Evolutionary conservation across 2,329 filamentous ascomycete genomes (phyloP), one percentile per base, ranked within the genome.

Genomic region (Cladosporium sp.): DNA sequence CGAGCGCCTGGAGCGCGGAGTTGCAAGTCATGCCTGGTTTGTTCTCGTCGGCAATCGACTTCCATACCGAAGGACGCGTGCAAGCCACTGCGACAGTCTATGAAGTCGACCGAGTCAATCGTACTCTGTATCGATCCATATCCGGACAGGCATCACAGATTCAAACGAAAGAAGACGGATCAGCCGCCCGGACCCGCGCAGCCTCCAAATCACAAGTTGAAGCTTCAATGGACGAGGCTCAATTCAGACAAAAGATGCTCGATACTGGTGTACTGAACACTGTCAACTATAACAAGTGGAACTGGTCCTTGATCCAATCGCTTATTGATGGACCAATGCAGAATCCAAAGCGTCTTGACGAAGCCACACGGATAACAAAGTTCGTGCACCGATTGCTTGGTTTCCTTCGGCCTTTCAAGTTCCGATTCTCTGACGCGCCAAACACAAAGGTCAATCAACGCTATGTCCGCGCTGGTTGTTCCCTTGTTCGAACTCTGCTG

Each of bases 381-480:
- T 99, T 97, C 68, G 88, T 97, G 66, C 97, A 97, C 75, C 83
- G 95, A 9, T 81, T 99, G 58, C 86, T 97, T 71, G 94, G 91
- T 59, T 99, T 99, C 70, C 96, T 96, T 70, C 84, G 94, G 10
- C 94, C 94, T 0, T 99, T 99, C 77, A 99, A 99, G 71, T 95
- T 91, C 70, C 88, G 91, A 62, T 99, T 97, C 67, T 90, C 92
- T 0, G 90, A 95, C 65, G 83, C 94, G 40, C 87, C 90, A 64
- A 97, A 91, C 70, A 96, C 91, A 0, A 89, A 94, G 61, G 90
- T 89, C 55, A 96, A 95, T 57, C 93, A 97, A 68, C 92, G 95
- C 64, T 97, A 97, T 71, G 87, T 99, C 47, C 85, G 88, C 64
- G 90, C 90, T 19, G 94, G 94, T 0, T 97, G 93, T 73, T 88